Conservation (phyloP, 805 yeast species). For the Debaryomyces tyrocola region DNA sequence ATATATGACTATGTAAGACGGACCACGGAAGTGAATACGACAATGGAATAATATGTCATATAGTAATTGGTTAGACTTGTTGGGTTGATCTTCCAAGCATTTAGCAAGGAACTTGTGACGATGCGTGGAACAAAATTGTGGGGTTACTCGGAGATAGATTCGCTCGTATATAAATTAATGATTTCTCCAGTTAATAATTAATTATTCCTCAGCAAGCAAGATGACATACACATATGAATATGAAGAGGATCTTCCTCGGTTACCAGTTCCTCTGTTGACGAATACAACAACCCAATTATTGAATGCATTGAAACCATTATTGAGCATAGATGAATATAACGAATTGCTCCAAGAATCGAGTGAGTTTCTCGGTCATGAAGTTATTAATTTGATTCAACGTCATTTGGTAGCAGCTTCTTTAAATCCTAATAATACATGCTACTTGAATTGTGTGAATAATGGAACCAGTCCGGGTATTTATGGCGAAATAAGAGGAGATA, state of each 20-base stretch:
- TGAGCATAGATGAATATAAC: constrained; percentile 51
- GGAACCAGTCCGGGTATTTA: constrained; percentile 56
- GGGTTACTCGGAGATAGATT: not conserved
- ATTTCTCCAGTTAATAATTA: no score
- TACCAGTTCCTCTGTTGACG: constrained; percentile 62
- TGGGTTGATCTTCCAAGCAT: no score
- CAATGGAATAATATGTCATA: no score
- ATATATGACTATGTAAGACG: no score
- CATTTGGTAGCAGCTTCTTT: constrained; percentile 51
- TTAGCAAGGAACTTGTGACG: no score
- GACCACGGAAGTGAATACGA: no score
- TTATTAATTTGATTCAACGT: constrained; percentile 48
- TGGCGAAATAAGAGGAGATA: constrained; percentile 63
- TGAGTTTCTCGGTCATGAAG: constrained; percentile 43
- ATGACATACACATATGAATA: constrained; percentile 31
- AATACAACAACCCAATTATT: constrained; percentile 54
- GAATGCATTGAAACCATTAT: constrained; percentile 58
- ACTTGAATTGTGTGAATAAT: constrained; percentile 55
- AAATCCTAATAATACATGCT: constrained; percentile 41
- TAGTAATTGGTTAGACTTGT: no score
- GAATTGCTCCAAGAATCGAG: constrained; percentile 45
- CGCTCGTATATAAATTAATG: no score
- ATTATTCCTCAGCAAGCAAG: not conserved
- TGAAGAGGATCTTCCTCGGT: constrained; percentile 49
- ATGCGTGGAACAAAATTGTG: not conserved